Base-by-base conservation (phyloP, 176 grass and related monocot species). In the Carex scoparia region DNA sequence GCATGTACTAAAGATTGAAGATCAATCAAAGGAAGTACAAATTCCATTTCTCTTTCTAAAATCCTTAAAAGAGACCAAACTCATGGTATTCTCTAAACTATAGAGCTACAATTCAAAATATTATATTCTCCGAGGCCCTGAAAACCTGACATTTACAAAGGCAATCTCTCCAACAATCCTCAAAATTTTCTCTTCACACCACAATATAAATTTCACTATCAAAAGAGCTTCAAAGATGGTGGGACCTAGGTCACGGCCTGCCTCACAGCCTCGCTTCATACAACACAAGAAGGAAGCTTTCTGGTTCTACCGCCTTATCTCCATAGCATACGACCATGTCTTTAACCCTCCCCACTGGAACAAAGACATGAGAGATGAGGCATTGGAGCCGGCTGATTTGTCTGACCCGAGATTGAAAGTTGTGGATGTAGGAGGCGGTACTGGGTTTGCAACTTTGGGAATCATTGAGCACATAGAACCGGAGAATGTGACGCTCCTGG, bases 271-370 rank as follows among this genome's bases (percentile, higher is more conserved):
- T 60, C 87, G 97, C 23, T 99, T 99, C 87, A 99, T 99, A 80
- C 93, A 95, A 86, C 96, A 95, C 93, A 99, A 99, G 84, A 90
- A 99, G 90, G 93, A 99, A 89, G 96, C 96, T n/a, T 92, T 99
- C 81, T 99, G 96, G 96, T 99, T 99, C 91, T 99, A 99, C 69
- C 87, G 91, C 18, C 92, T 99, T 81, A 85, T 99, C 66, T 99
- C 97, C 81, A 92, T 99, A 65, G 91, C 91, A 1, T 99, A 99
- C 67, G 93, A 99, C 86, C 91, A 95, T 86, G 80, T 95, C 80
- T 84, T 95, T 81, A 99, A 94, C 85, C 97, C 91, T 58, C 88
- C 88, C 65, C 97, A 99, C 84, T 99, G 91, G 93, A 99, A 90
- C 49, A 91, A 99, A 86, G 93, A 94, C 90, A 99, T 94, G 97